Percentiles rank a stretch among this genome's conserved stretches.
These are phyloP conservation scores for Colletotrichum horii DNA, from an alignment of 2,329 filamentous ascomycete species.

Conservation along the genomic window DNA sequence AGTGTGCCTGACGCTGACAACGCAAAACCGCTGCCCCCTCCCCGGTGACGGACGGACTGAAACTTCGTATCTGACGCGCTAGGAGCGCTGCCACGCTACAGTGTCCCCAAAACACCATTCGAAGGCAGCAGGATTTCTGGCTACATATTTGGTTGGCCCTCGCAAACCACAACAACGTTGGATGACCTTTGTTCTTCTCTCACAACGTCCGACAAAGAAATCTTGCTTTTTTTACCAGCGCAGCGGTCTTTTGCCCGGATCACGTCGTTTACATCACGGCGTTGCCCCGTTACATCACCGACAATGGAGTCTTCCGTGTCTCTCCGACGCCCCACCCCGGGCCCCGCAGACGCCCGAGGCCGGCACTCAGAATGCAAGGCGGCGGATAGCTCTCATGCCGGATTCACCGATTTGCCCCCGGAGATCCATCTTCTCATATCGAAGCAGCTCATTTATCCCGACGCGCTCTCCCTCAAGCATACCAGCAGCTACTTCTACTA, in stretches of 20 bases:
- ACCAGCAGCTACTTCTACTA: conserved; percentile 66
- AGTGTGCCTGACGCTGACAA: not conserved
- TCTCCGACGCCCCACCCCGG: conserved; percentile 1
- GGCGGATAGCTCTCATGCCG: not conserved
- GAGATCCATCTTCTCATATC: conserved; percentile 72
- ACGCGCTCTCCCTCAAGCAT: conserved; percentile 74
- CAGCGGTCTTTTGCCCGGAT: not conserved
- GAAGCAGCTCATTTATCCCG: conserved; percentile 68
- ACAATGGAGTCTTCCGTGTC: not conserved
- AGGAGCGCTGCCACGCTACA: not conserved
- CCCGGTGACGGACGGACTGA: not conserved
- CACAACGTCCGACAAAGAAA: not conserved
- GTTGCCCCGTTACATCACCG: not conserved
- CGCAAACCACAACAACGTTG: rapidly evolving
- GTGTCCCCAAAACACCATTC: not conserved
- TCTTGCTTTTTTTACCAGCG: not conserved
- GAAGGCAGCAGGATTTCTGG: conserved; percentile 11
- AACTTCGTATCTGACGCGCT: conserved; percentile 14
- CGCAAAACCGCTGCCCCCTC: not conserved
- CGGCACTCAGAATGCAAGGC: not conserved
- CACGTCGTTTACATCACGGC: not conserved
- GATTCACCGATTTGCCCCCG: conserved; percentile 61
- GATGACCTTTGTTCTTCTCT: not conserved
- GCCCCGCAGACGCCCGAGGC: not conserved
- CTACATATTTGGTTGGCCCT: not conserved